A percentile compares a stretch with the other conserved stretches of the same genome.
phyloP scores from a whole-genome alignment of 768 basidiomycete species.

The Suillus placidus region DNA sequence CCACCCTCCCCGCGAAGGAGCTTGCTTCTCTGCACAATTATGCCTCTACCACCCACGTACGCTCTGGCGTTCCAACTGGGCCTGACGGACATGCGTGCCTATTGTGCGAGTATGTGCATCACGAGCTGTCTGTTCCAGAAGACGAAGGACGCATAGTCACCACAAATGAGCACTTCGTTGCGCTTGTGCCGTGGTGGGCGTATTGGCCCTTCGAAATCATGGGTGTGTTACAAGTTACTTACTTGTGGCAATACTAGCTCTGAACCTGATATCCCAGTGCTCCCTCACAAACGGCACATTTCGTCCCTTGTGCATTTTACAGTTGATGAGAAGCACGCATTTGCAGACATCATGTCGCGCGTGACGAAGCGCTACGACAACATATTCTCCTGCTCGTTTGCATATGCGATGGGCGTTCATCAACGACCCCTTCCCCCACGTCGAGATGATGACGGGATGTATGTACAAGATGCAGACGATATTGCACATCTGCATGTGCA shows the following conservation, averaged over 20 bases:
- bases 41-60: slow-evolving; percentile 34
- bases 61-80: slow-evolving; percentile 54
- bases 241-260: not conserved
- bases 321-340: slow-evolving; percentile 57
- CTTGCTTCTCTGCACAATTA: slow-evolving; percentile 58
- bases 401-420: slow-evolving; percentile 95
- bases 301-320: slow-evolving; percentile 66
- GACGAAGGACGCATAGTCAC: slow-evolving; percentile 65
- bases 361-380: slow-evolving; percentile 76
- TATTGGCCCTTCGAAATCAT: slow-evolving; percentile 91
- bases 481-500: slow-evolving; percentile 85
- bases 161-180: slow-evolving; percentile 77
- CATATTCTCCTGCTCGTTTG: slow-evolving; percentile 83
- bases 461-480: slow-evolving; percentile 45
- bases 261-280: slow-evolving; percentile 45
- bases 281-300: slow-evolving; percentile 80
- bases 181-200: slow-evolving; percentile 94
- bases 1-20: slow-evolving; percentile 70
- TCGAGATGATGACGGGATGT: slow-evolving; percentile 27
- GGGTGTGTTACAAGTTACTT: slow-evolving; percentile 40
- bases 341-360: slow-evolving; percentile 68
- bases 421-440: slow-evolving; percentile 67
- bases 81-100: slow-evolving; percentile 64
- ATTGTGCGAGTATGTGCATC: slow-evolving; percentile 77
- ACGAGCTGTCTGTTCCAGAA: slow-evolving; percentile 52